Evolutionary conservation across 331 rosid species (phyloP).

Genomic region (Acacia concinna): DNA sequence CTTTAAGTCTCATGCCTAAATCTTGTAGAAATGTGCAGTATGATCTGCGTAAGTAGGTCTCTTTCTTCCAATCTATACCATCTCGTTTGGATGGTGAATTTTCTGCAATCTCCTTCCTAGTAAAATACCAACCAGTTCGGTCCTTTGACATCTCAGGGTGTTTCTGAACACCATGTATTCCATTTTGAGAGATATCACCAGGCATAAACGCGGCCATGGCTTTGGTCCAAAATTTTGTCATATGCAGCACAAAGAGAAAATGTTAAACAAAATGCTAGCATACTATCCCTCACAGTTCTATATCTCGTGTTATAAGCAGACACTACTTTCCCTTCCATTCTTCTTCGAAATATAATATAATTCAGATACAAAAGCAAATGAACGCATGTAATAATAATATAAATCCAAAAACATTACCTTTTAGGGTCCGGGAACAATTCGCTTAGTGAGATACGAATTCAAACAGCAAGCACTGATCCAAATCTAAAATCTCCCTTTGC

Average conservation of each 20-base stretch:
- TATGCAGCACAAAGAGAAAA: neutral
- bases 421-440: neutral
- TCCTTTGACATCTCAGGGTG: slow-evolving; percentile 26
- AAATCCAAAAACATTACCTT: slow-evolving; percentile 4
- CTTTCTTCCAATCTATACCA: neutral
- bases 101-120: neutral
- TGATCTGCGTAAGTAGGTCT: neutral
- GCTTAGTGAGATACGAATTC: neutral
- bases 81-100: neutral
- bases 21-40: neutral
- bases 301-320: neutral
- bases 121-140: neutral
- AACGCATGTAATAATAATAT: neutral
- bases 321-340: neutral
- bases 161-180: slow-evolving; percentile 49
- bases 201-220: slow-evolving; percentile 53
- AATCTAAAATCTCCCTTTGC: neutral
- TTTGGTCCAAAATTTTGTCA: too few relatives aligned
- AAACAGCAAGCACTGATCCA: neutral
- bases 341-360: neutral
- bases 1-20: neutral
- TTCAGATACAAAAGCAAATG: neutral
- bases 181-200: slow-evolving; percentile 58
- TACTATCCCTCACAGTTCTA: neutral
- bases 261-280: neutral